A percentile compares a stretch with the other conserved stretches of the same genome.
Evolutionary conservation across 352 stramenopile species (phyloP).

Genomic region (Paralagenidium karlingii): DNA sequence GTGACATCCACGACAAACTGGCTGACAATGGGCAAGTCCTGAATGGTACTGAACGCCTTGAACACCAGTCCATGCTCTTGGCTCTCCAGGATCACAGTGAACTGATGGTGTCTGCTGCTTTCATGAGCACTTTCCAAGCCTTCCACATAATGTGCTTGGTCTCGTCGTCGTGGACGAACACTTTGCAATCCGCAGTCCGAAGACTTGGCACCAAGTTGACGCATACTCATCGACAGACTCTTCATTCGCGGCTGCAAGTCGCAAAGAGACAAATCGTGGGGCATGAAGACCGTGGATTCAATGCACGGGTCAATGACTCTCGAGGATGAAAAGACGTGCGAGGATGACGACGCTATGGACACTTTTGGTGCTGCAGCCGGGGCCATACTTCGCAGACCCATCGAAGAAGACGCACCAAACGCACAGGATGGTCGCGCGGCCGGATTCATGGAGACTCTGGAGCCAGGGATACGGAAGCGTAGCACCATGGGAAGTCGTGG

Average conservation of each 20-base stretch:
- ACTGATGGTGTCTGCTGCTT: neutral
- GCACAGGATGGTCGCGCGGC: neutral
- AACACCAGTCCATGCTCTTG: neutral
- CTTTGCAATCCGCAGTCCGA: too few relatives aligned
- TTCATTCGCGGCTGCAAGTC: too few relatives aligned
- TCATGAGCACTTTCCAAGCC: neutral
- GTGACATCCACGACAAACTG: neutral
- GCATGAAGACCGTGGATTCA: too few relatives aligned
- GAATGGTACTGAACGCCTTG: too few relatives aligned
- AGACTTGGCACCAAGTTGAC: too few relatives aligned
- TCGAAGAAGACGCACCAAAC: neutral
- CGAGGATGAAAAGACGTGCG: too few relatives aligned
- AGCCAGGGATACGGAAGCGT: slow-evolving; percentile 75
- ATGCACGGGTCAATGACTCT: too few relatives aligned
- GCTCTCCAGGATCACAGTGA: neutral
- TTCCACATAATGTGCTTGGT: neutral
- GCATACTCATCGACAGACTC: too few relatives aligned
- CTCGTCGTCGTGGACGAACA: neutral
- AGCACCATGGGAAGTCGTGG: slow-evolving; percentile 75
- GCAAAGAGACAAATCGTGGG: too few relatives aligned
- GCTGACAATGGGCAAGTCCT: neutral
- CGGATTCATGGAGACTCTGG: neutral
- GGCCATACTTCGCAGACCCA: neutral
- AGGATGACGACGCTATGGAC: neutral
- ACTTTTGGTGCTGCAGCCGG: neutral